phyloP scores from a whole-genome alignment of 2,329 filamentous ascomycete genomes.

The Pyrenophora teres region DNA sequence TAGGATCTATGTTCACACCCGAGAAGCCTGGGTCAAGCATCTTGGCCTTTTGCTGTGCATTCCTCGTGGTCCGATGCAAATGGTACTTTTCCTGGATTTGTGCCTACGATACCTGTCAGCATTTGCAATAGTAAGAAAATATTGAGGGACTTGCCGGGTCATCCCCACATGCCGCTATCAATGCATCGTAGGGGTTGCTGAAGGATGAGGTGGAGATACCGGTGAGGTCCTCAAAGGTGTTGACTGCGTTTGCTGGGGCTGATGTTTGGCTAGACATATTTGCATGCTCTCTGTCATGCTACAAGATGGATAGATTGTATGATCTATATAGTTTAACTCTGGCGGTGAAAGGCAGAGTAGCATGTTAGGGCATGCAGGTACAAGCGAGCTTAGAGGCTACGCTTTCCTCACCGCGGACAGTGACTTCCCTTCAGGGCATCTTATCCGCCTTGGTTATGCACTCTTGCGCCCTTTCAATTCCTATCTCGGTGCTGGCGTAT shows the following conservation, averaged over 20 bases:
- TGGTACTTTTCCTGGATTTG: constrained; percentile 75
- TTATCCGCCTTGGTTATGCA: constrained; percentile 2
- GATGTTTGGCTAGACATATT: constrained; percentile 22
- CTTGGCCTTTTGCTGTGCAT: constrained; percentile 73
- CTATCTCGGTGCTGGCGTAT: too few relatives aligned
- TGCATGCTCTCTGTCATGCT: neutral
- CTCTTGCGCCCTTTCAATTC: neutral
- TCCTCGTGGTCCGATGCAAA: constrained; percentile 74
- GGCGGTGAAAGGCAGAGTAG: neutral
- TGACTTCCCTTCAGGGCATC: constrained; percentile 6
- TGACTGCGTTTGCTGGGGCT: constrained; percentile 21
- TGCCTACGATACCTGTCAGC: constrained; percentile 49
- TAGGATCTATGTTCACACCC: constrained; percentile 75
- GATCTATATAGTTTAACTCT: neutral
- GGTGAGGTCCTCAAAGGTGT: constrained; percentile 48
- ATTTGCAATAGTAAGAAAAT: neutral
- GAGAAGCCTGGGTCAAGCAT: constrained; percentile 71
- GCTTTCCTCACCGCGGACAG: neutral
- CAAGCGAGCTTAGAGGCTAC: neutral
- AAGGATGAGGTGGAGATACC: constrained; percentile 45
- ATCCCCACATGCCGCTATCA: constrained; percentile 70
- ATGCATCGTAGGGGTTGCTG: constrained; percentile 75
- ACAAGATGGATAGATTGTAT: neutral
- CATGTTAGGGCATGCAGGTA: neutral
- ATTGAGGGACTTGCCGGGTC: constrained; percentile 61